Percentiles rank a stretch among this genome's conserved stretches.
phyloP scores from a whole-genome alignment of 1,284 basidiomycete genomes.

The Ceratobasidium sp. region DNA sequence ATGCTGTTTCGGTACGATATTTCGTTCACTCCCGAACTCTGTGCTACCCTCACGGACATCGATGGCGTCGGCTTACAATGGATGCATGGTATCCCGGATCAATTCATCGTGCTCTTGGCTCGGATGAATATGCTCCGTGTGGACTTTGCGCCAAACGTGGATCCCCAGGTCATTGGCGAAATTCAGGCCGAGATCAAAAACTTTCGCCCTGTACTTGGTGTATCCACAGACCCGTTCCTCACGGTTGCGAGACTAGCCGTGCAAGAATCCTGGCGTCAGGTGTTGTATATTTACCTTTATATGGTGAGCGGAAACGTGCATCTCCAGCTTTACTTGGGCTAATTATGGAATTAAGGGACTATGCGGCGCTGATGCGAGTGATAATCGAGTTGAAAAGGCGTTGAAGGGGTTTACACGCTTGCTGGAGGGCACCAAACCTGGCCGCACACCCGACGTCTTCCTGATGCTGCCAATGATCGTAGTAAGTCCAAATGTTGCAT shows the following conservation, averaged over 20 bases:
- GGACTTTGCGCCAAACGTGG: constrained; percentile 30
- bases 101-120: constrained; percentile 19
- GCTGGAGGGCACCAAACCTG: constrained; percentile 33
- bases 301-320: neutral
- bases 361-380: constrained; percentile 19
- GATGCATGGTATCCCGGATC: constrained; percentile 37
- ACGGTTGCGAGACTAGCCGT: constrained; percentile 28
- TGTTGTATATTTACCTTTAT: constrained; percentile 19
- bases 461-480: constrained; percentile 22
- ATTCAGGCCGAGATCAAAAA: constrained; percentile 9
- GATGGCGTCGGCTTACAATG: constrained; percentile 26
- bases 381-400: constrained; percentile 17
- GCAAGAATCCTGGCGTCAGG: constrained; percentile 38
- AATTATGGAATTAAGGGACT: neutral
- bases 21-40: neutral
- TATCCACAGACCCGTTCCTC: constrained; percentile 20
- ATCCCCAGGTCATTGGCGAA: constrained; percentile 17
- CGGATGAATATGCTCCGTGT: constrained; percentile 29
- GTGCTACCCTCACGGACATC: neutral
- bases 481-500: neutral
- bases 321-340: neutral
- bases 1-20: constrained; percentile 32
- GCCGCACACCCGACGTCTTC: constrained; percentile 34
- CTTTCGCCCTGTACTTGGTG: neutral
- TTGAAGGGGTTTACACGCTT: constrained; percentile 23